phyloP scores from a whole-genome alignment of 306 rosid species.

The Castanea sativa region DNA sequence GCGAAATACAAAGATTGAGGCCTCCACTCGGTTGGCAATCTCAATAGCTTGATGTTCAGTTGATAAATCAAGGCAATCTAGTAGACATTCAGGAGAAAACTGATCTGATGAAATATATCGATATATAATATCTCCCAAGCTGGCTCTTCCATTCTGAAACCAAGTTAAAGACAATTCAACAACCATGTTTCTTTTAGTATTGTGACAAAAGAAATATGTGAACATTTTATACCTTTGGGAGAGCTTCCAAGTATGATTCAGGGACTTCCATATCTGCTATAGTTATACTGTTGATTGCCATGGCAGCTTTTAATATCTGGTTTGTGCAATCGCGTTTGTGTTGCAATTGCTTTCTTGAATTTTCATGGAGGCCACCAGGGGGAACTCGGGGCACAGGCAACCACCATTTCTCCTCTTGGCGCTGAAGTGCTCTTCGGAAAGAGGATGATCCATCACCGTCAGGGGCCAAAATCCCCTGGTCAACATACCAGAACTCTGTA shows the following conservation, averaged over 20 bases:
- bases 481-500: conserved; percentile 93
- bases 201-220: not conserved
- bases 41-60: conserved; percentile 97
- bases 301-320: conserved; percentile 85
- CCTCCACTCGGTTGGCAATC: conserved; percentile 81
- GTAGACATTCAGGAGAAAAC: conserved; percentile 79
- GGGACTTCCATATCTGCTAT: conserved; percentile 87
- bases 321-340: conserved; percentile 86
- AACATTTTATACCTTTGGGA: conserved; percentile 65
- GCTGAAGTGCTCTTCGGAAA: conserved; percentile 65
- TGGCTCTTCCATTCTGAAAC: conserved; percentile 79
- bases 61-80: conserved; percentile 81
- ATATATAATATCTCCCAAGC: conserved; percentile 88
- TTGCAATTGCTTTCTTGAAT: conserved; percentile 71
- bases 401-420: conserved; percentile 98
- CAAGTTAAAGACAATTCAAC: conserved; percentile 9
- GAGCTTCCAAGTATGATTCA: conserved; percentile 78
- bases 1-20: conserved; percentile 72
- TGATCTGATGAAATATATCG: conserved; percentile 86
- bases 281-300: conserved; percentile 80
- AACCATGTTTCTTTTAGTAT: not conserved
- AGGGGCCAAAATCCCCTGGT: conserved; percentile 79
- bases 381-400: conserved; percentile 94
- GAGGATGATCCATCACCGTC: conserved; percentile 68
- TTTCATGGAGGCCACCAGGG: conserved; percentile 70